These are phyloP conservation scores for Xylaria sp. DNA, from an alignment of 2,329 filamentous ascomycete species.

Conservation along the genomic window DNA sequence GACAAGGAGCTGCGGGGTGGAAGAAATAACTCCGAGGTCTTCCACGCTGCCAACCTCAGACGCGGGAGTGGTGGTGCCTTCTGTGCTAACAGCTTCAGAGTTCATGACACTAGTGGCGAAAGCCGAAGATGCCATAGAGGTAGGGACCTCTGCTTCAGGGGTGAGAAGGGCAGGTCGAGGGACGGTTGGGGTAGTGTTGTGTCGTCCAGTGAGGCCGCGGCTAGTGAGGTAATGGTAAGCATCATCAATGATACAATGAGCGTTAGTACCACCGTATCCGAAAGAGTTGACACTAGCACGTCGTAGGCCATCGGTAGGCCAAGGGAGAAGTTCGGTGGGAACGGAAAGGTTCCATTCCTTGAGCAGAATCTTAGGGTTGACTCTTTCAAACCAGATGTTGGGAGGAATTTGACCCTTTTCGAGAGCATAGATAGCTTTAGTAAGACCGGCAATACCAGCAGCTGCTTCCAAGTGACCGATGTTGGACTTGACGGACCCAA, in stretches of 20 bases:
- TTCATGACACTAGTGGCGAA: constrained; percentile 42
- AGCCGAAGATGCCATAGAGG: constrained; percentile 33
- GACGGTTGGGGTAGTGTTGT: constrained; percentile 41
- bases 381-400: constrained; percentile 47
- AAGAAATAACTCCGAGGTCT: constrained; percentile 41
- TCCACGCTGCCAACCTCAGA: constrained; percentile 42
- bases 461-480: constrained; percentile 47
- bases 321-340: constrained; percentile 44
- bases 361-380: constrained; percentile 47
- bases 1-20: constrained; percentile 44
- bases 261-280: constrained; percentile 53
- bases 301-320: constrained; percentile 46
- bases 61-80: constrained; percentile 41
- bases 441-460: constrained; percentile 47
- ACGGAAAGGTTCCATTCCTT: constrained; percentile 48
- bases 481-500: constrained; percentile 48
- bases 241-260: constrained; percentile 51
- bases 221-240: constrained; percentile 46
- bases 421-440: constrained; percentile 45
- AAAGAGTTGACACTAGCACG: constrained; percentile 52
- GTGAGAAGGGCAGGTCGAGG: constrained; percentile 33
- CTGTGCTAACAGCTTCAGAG: constrained; percentile 38
- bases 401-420: constrained; percentile 47
- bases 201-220: constrained; percentile 42
- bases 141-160: constrained; percentile 33